Conservation (phyloP, 768 basidiomycete genomes). For the Lactarius vividus region DNA sequence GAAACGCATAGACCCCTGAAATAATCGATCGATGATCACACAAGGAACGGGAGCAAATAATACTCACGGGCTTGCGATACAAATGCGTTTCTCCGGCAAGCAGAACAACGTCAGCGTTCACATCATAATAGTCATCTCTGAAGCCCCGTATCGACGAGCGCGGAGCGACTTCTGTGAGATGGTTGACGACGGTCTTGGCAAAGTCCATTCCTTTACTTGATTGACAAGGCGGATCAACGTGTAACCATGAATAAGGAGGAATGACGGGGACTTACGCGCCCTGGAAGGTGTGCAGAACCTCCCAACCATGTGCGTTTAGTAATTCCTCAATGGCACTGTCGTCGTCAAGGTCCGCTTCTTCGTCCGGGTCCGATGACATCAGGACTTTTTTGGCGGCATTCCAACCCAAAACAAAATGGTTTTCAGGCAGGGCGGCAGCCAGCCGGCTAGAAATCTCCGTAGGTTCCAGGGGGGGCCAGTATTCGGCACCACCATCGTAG, state of each 20-base stretch:
- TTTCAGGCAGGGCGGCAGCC: not conserved
- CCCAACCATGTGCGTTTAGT: conserved; percentile 40
- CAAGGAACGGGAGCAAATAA: conserved; percentile 26
- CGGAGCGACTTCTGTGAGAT: conserved; percentile 39
- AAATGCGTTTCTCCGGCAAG: conserved; percentile 43
- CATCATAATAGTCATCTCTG: conserved; percentile 39
- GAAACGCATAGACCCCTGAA: conserved; percentile 28
- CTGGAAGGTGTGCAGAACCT: conserved; percentile 42
- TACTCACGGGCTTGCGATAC: conserved; percentile 40
- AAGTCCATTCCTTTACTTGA: conserved; percentile 44
- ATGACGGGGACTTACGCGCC: conserved; percentile 37
- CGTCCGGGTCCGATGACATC: not conserved
- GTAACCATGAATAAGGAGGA: not conserved
- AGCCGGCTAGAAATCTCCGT: conserved; percentile 15
- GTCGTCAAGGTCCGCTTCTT: conserved; percentile 27
- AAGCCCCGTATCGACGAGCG: conserved; percentile 40
- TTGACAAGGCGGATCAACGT: conserved; percentile 21
- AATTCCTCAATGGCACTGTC: conserved; percentile 35
- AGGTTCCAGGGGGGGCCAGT: conserved; percentile 10
- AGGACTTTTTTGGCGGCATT: conserved; percentile 5
- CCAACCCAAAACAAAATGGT: conserved; percentile 8
- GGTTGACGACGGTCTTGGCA: conserved; percentile 42
- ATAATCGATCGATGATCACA: not conserved
- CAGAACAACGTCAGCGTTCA: conserved; percentile 39
- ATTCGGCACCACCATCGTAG: conserved; percentile 19